Evolutionary conservation across 768 basidiomycete species (phyloP).

Genomic region (Kwoniella botswanensis): DNA sequence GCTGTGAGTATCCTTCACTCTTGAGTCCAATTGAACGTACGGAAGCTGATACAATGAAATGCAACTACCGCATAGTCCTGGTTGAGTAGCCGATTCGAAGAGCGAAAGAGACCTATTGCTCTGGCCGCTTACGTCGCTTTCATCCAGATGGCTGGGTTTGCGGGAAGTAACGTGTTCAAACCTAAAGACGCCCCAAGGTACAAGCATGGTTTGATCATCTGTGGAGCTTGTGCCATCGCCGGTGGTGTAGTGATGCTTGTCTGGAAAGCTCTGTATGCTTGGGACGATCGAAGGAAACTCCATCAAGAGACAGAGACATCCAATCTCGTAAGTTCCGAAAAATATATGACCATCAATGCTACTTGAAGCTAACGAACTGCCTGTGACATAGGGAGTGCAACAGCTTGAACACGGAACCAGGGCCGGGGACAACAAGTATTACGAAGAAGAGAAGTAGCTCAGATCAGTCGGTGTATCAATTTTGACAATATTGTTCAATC

Average conservation of each 20-base stretch:
- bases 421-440: neutral
- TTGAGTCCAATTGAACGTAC: neutral
- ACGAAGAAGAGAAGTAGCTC: conserved; percentile 11
- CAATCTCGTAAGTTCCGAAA: neutral
- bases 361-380: neutral
- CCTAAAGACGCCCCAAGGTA: conserved; percentile 26
- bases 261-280: conserved; percentile 27
- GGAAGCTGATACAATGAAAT: neutral
- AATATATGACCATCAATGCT: neutral
- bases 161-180: conserved; percentile 32
- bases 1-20: conserved; percentile 21
- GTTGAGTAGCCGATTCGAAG: conserved; percentile 30
- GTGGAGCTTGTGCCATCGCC: conserved; percentile 24
- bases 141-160: conserved; percentile 34
- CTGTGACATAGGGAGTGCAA: neutral
- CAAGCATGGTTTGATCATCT: conserved; percentile 31
- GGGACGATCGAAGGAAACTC: conserved; percentile 16
- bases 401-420: neutral
- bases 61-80: conserved; percentile 17
- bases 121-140: conserved; percentile 27
- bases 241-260: conserved; percentile 26
- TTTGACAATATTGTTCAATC: neutral
- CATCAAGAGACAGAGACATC: neutral
- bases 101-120: conserved; percentile 27
- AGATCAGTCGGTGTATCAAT: neutral